phyloP scores from a whole-genome alignment of 345 rosid species.

The Gynandropsis gynandra region DNA sequence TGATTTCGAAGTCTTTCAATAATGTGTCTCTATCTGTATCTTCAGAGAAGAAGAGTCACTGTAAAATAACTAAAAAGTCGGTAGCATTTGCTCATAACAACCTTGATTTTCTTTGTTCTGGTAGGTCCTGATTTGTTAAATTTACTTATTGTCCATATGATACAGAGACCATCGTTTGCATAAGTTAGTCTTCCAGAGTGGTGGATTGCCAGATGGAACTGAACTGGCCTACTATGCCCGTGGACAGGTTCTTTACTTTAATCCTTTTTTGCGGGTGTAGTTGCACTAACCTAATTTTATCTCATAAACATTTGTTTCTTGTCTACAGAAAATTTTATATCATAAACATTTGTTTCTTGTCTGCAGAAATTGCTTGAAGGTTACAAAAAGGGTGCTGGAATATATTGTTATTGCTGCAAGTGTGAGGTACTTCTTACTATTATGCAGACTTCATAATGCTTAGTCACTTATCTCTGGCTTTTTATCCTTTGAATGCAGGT shows the following conservation, averaged over 20 bases:
- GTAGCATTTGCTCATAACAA: conserved; percentile 24
- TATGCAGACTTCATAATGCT: conserved; percentile 16
- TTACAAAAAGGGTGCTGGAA: conserved; percentile 76
- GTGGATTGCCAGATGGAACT: conserved; percentile 92
- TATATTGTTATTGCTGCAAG: conserved; percentile 85
- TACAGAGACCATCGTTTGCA: conserved; percentile 79
- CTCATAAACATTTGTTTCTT: conserved; percentile 29
- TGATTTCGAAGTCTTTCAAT: conserved; percentile 27
- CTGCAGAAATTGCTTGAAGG: conserved; percentile 87
- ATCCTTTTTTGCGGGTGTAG: conserved; percentile 24
- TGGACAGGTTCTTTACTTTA: conserved; percentile 61
- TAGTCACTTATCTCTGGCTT: conserved; percentile 14
- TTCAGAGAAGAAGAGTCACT: conserved; percentile 30
- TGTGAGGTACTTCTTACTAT: conserved; percentile 54
- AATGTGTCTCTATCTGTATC: conserved; percentile 28
- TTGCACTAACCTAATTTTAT: conserved; percentile 20
- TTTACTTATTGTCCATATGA: conserved; percentile 12
- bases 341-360: conserved; percentile 31
- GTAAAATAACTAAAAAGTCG: conserved; percentile 34
- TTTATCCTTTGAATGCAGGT: conserved; percentile 47
- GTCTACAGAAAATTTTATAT: conserved; percentile 25
- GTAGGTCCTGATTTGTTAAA: conserved; percentile 18
- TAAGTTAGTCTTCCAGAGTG: conserved; percentile 75
- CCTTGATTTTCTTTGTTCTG: conserved; percentile 14
- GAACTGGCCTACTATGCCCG: conserved; percentile 88